Evolutionary conservation across 768 basidiomycete genomes (phyloP).

Genomic region (Royoungia palumana): DNA sequence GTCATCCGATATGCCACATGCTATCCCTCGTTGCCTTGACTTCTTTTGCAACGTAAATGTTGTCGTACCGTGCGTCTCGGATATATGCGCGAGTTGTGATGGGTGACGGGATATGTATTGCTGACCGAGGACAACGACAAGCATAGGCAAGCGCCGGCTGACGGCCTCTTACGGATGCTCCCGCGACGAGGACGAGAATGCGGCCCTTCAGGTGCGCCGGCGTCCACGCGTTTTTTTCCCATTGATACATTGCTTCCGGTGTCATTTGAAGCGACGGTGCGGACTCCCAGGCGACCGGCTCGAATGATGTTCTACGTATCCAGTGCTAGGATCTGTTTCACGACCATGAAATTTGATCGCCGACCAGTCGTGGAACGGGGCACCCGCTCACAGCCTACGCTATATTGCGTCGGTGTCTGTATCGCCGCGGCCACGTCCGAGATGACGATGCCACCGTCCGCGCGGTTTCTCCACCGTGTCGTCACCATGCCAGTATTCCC

Average conservation of each 20-base stretch:
- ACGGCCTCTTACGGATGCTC: slow-evolving; percentile 6
- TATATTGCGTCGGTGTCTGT: too few relatives aligned
- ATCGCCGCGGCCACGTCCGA: too few relatives aligned
- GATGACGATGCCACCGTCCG: too few relatives aligned
- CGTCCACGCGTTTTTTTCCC: slow-evolving; percentile 5
- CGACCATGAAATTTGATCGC: background rate
- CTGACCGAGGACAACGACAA: slow-evolving; percentile 6
- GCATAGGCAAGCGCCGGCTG: background rate
- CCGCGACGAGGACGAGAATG: background rate
- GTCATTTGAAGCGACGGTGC: background rate
- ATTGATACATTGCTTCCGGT: slow-evolving; percentile 1
- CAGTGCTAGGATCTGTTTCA: background rate
- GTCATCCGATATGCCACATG: too few relatives aligned
- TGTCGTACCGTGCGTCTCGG: slow-evolving; percentile 1
- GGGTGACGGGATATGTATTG: background rate
- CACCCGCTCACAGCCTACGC: too few relatives aligned
- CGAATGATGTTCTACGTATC: background rate
- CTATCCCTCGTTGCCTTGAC: slow-evolving; percentile 10
- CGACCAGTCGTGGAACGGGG: background rate
- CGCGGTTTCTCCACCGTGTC: too few relatives aligned
- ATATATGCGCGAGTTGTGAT: background rate
- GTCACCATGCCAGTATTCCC: too few relatives aligned
- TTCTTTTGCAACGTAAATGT: slow-evolving; percentile 11
- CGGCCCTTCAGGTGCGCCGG: background rate
- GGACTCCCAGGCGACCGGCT: background rate